A percentile compares a stretch with the other conserved stretches of the same genome.
phyloP scores from a whole-genome alignment of 106 monocot species.

The Phalaenopsis aphrodite region DNA sequence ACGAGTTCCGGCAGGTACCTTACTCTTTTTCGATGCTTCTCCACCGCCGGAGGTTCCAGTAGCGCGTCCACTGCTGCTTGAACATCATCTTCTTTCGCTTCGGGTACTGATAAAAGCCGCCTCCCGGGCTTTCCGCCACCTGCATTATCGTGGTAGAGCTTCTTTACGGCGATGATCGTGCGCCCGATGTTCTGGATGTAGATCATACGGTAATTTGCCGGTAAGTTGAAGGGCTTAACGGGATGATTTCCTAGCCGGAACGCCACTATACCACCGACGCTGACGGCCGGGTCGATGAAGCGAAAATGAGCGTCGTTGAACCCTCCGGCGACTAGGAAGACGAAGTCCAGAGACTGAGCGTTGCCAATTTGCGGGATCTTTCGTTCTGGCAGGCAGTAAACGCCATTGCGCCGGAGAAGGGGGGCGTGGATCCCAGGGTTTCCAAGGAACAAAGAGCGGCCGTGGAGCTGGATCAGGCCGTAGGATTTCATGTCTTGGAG shows the following conservation, averaged over 20 bases:
- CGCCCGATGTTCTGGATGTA: conserved; percentile 20
- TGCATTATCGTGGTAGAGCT: neutral
- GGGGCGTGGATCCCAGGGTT: conserved; percentile 9
- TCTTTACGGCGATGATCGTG: conserved; percentile 7
- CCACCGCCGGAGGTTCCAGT: conserved; percentile 20
- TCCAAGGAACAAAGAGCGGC: conserved; percentile 36
- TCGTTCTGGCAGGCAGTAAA: neutral
- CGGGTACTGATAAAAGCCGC: conserved; percentile 23
- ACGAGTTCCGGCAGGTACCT: conserved; percentile 31
- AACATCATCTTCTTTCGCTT: conserved; percentile 19
- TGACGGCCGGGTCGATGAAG: conserved; percentile 38
- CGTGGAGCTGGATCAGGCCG: conserved; percentile 37
- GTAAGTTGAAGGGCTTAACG: conserved; percentile 14
- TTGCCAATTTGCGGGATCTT: conserved; percentile 3
- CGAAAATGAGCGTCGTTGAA: conserved; percentile 9
- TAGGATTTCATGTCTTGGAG: conserved; percentile 12
- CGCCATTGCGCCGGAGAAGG: conserved; percentile 25
- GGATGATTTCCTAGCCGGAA: conserved; percentile 19
- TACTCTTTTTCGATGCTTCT: neutral
- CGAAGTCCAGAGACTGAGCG: conserved; percentile 38
- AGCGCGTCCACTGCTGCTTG: conserved; percentile 23
- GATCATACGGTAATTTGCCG: conserved; percentile 36
- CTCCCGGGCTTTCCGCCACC: conserved; percentile 1
- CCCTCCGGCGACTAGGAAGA: conserved; percentile 28
- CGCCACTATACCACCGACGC: conserved; percentile 38